These are phyloP conservation scores for Boletus edulis DNA, from an alignment of 768 basidiomycete genomes.

Conservation along the genomic window DNA sequence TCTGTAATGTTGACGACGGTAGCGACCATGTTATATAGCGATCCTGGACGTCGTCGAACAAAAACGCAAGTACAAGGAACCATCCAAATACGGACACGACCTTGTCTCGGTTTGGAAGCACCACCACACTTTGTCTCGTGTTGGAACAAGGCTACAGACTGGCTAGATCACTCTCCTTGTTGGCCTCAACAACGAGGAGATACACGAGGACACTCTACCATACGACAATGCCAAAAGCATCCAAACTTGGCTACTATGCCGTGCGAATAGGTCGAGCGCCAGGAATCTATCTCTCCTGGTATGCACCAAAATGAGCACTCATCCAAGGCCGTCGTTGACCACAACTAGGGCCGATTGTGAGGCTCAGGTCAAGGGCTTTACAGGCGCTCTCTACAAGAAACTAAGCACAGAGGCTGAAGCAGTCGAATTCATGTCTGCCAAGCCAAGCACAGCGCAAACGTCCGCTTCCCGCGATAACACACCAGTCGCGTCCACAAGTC, in stretches of 20 bases:
- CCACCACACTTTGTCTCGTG: slow-evolving; percentile 8
- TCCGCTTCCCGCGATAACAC: slow-evolving; percentile 4
- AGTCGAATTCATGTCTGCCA: slow-evolving; percentile 46
- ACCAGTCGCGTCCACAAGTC: slow-evolving; percentile 31
- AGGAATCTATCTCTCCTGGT: slow-evolving; percentile 77
- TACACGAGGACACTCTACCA: neutral
- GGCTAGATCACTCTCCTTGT: too few relatives aligned
- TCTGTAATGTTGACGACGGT: slow-evolving; percentile 4
- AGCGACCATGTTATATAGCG: slow-evolving; percentile 28
- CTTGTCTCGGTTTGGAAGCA: slow-evolving; percentile 21
- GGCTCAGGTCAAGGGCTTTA: slow-evolving; percentile 62
- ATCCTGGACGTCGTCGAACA: neutral
- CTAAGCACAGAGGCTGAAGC: slow-evolving; percentile 59
- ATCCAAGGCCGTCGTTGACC: slow-evolving; percentile 15
- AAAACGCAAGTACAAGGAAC: slow-evolving; percentile 27
- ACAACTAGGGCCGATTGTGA: slow-evolving; percentile 66
- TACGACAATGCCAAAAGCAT: slow-evolving; percentile 34
- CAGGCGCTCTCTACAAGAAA: slow-evolving; percentile 64
- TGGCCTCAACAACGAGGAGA: neutral
- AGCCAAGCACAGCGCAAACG: slow-evolving; percentile 18
- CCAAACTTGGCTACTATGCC: slow-evolving; percentile 64
- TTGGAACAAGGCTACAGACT: slow-evolving; percentile 16
- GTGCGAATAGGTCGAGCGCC: slow-evolving; percentile 61
- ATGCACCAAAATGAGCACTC: slow-evolving; percentile 32
- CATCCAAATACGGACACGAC: slow-evolving; percentile 15